A percentile compares a stretch with the other conserved stretches of the same genome.
Conservation (phyloP, 495 filamentous ascomycete species). For the Mycothermus thermophilus region DNA sequence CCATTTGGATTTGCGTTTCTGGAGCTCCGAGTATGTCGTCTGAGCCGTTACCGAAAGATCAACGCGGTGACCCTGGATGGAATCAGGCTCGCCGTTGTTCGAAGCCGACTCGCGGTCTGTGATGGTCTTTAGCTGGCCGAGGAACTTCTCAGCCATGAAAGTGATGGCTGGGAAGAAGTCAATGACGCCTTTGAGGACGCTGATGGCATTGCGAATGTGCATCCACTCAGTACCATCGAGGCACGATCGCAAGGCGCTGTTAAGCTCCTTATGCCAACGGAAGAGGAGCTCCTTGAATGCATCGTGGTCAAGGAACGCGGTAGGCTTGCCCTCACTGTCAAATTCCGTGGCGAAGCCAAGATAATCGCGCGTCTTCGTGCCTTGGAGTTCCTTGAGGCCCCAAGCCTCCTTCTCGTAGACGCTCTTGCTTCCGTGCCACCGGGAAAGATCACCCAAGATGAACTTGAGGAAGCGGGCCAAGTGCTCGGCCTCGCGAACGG, state of each 20-base stretch:
- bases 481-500: conserved; percentile 78
- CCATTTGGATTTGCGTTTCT: conserved; percentile 66
- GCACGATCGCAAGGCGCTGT: conserved; percentile 61
- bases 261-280: conserved; percentile 77
- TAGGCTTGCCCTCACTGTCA: conserved; percentile 50
- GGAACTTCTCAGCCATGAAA: conserved; percentile 65
- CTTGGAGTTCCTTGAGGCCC: conserved; percentile 25
- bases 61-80: conserved; percentile 52
- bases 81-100: conserved; percentile 42
- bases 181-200: conserved; percentile 66
- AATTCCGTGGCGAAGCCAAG: conserved; percentile 47
- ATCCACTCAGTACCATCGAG: conserved; percentile 79
- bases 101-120: conserved; percentile 53
- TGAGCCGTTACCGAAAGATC: conserved; percentile 87
- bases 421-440: conserved; percentile 68
- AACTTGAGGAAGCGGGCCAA: conserved; percentile 77
- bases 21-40: conserved; percentile 69
- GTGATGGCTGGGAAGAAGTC: conserved; percentile 77
- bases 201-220: conserved; percentile 94
- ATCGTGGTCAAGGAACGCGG: conserved; percentile 62
- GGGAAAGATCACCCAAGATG: conserved; percentile 58
- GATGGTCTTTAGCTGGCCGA: conserved; percentile 52
- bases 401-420: conserved; percentile 70
- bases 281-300: conserved; percentile 72
- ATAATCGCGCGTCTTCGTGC: conserved; percentile 22